Percentiles rank a stretch among this genome's conserved stretches.
phyloP scores from a whole-genome alignment of 495 filamentous ascomycete species.

The Penicillium pancosmium region DNA sequence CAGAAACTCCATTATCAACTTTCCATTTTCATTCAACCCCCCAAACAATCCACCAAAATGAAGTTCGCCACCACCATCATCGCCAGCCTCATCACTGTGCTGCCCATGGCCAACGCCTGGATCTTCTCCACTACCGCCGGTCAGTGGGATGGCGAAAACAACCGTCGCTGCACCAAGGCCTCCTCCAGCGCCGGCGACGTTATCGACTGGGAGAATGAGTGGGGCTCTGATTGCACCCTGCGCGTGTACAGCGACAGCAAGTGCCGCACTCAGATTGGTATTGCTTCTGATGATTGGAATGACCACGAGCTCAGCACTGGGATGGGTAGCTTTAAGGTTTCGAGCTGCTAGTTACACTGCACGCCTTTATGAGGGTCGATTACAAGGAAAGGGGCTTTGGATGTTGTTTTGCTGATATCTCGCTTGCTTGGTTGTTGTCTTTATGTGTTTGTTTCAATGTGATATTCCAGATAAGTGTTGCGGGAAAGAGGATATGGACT shows the following conservation, averaged over 20 bases:
- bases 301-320: slow-evolving; percentile 8
- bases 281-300: slow-evolving; percentile 18
- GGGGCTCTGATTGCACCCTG: slow-evolving; percentile 8
- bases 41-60: slow-evolving; percentile 7
- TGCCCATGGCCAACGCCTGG: slow-evolving; percentile 21
- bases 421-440: not conserved
- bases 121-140: slow-evolving; percentile 16
- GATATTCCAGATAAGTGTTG: not conserved
- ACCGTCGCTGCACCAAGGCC: slow-evolving; percentile 13
- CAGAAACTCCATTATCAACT: not conserved
- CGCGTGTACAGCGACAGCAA: slow-evolving; percentile 14
- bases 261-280: slow-evolving; percentile 16
- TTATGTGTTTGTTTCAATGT: not conserved
- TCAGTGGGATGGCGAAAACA: slow-evolving; percentile 18
- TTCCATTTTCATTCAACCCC: not conserved
- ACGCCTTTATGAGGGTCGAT: not conserved
- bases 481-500: not conserved
- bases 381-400: not conserved
- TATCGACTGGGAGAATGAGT: slow-evolving; percentile 14
- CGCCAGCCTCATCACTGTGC: slow-evolving; percentile 11
- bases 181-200: slow-evolving; percentile 5
- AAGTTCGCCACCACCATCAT: slow-evolving; percentile 14
- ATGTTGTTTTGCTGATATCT: not conserved
- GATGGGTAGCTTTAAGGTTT: slow-evolving; percentile 16
- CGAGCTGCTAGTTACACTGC: slow-evolving; percentile 1